Percentiles rank a stretch among this genome's conserved stretches.
These are phyloP conservation scores for Neoboletus magnificus DNA, from an alignment of 768 basidiomycete species.

Conservation along the genomic window DNA sequence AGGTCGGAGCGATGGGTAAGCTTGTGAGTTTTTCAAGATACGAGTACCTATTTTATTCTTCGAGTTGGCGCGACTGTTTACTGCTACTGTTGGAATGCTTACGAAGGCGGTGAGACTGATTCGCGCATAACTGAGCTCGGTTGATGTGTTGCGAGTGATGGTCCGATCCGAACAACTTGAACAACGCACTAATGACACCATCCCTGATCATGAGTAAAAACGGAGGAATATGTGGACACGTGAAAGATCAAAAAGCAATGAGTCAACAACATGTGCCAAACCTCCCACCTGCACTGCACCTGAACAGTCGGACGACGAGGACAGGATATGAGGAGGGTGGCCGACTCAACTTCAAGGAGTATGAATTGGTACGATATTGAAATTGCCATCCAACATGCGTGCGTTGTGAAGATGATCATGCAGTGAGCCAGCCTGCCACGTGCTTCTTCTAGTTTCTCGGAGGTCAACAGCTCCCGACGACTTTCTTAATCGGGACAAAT, in stretches of 20 bases:
- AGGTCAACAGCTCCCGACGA: background rate
- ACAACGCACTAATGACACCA: background rate
- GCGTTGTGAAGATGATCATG: background rate
- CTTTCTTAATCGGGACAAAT: background rate
- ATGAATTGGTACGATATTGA: background rate
- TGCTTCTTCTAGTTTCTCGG: too few species aligned
- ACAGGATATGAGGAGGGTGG: background rate
- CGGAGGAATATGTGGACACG: background rate
- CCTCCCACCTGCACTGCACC: background rate
- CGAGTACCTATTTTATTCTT: too few species aligned
- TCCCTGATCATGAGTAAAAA: background rate
- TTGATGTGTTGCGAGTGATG: background rate
- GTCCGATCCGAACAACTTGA: background rate
- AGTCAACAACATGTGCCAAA: background rate
- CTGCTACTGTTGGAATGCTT: background rate
- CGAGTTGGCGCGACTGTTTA: background rate
- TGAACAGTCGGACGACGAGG: slow-evolving; percentile 1
- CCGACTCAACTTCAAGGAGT: background rate
- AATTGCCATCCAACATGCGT: background rate
- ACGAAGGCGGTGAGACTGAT: background rate
- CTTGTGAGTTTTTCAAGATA: background rate
- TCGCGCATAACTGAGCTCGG: background rate
- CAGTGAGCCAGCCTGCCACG: too few species aligned
- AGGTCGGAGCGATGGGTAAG: background rate
- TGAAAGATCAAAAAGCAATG: background rate